Conservation (phyloP, 2,329 filamentous ascomycete genomes). For the Colletotrichum aenigma region DNA sequence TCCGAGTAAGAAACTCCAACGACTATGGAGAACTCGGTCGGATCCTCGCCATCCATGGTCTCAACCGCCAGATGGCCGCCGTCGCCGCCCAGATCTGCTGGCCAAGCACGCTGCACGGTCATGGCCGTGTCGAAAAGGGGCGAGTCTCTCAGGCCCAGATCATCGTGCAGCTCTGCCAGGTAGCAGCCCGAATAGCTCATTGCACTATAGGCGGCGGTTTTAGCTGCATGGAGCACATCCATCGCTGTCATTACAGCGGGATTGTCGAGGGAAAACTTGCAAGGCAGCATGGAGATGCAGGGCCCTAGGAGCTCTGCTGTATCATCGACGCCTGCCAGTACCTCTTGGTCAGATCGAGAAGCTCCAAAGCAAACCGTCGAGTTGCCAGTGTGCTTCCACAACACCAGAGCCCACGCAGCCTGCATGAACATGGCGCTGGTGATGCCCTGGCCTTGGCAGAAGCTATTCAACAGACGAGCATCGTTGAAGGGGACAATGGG, state of each 20-base stretch:
- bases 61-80: not conserved
- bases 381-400: not conserved
- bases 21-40: not conserved
- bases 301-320: not conserved
- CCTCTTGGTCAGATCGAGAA: not conserved
- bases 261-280: not conserved
- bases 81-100: not conserved
- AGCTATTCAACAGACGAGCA: not conserved
- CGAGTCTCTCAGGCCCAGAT: not conserved
- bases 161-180: not conserved
- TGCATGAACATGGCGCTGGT: not conserved
- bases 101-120: not conserved
- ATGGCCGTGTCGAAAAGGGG: not conserved
- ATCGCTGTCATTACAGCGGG: not conserved
- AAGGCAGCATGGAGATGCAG: not conserved
- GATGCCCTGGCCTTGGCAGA: not conserved
- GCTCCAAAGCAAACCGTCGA: not conserved
- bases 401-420: not conserved
- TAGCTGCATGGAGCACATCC: not conserved
- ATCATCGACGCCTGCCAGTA: not conserved
- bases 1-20: not conserved
- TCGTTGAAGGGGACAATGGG: not conserved
- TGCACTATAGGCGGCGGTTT: fast-evolving
- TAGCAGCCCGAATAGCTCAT: not conserved
- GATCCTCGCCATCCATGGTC: not conserved